Evolutionary conservation across 2,329 filamentous ascomycete genomes (phyloP).

Genomic region (Mycosphaerella sp.): DNA sequence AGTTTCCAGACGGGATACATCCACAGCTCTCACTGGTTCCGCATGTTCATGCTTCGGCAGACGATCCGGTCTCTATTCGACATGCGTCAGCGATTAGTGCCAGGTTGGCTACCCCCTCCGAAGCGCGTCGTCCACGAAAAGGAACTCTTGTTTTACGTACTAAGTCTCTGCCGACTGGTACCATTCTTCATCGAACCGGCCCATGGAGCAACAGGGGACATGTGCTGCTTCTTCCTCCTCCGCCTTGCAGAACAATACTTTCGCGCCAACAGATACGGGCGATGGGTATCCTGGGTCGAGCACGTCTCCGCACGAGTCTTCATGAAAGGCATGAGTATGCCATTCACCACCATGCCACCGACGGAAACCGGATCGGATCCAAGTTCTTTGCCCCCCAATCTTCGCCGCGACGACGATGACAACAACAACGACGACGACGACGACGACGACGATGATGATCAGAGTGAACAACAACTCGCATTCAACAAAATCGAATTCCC

Average conservation of each 20-base stretch:
- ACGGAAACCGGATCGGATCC: background rate
- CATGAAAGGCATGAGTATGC: slow-evolving; percentile 11
- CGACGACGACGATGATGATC: too few relatives aligned
- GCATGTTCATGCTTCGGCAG: slow-evolving; percentile 23
- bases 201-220: slow-evolving; percentile 21
- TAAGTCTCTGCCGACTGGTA: slow-evolving; percentile 23
- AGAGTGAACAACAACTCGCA: background rate
- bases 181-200: slow-evolving; percentile 24
- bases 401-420: background rate
- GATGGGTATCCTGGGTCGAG: slow-evolving; percentile 5
- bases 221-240: slow-evolving; percentile 28
- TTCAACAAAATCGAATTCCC: slow-evolving; percentile 6
- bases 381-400: background rate
- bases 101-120: slow-evolving; percentile 13
- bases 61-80: slow-evolving; percentile 18
- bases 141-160: slow-evolving; percentile 21
- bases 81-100: slow-evolving; percentile 13
- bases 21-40: slow-evolving; percentile 26
- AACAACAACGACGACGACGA: too few relatives aligned
- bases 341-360: background rate
- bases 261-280: slow-evolving; percentile 5
- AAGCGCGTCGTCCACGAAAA: slow-evolving; percentile 15
- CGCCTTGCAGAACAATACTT: slow-evolving; percentile 19
- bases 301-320: slow-evolving; percentile 6
- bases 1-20: slow-evolving; percentile 26